A percentile compares a stretch with the other conserved stretches of the same genome.
These are phyloP conservation scores for Phragmites australis DNA, from an alignment of 176 grass and related monocot species.

Conservation along the genomic window DNA sequence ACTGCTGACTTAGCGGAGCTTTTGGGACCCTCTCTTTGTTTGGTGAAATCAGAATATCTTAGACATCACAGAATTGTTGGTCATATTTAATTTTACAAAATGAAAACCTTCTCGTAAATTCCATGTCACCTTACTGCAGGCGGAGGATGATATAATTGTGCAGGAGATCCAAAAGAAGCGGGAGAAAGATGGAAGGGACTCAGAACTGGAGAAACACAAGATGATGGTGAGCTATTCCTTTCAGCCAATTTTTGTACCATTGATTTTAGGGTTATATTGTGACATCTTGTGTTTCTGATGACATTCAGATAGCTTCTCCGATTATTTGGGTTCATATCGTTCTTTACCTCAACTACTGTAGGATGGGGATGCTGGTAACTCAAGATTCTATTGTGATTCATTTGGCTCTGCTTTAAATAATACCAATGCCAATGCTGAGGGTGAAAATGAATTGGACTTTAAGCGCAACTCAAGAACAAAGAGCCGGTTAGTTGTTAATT, in stretches of 20 bases:
- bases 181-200: slow-evolving; percentile 79
- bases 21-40: background rate
- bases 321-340: slow-evolving; percentile 88
- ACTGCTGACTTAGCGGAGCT: background rate
- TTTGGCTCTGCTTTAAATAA: slow-evolving; percentile 45
- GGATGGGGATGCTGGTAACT: slow-evolving; percentile 61
- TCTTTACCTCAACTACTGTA: slow-evolving; percentile 99
- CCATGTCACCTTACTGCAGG: slow-evolving; percentile 32
- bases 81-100: slow-evolving; percentile 6
- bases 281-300: slow-evolving; percentile 78
- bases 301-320: slow-evolving; percentile 96
- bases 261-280: slow-evolving; percentile 46
- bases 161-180: slow-evolving; percentile 87
- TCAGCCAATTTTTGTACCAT: slow-evolving; percentile 20
- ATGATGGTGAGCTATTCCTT: slow-evolving; percentile 58
- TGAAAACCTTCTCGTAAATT: background rate
- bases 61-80: background rate
- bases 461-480: slow-evolving; percentile 48
- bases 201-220: slow-evolving; percentile 57
- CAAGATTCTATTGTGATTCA: slow-evolving; percentile 53
- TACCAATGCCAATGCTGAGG: slow-evolving; percentile 33
- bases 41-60: slow-evolving; percentile 10
- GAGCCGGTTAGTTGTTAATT: slow-evolving; percentile 42
- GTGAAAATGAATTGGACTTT: slow-evolving; percentile 49
- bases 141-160: slow-evolving; percentile 77